phyloP scores from a whole-genome alignment of 2,329 filamentous ascomycete species.

The Aureobasidium leucospermi region DNA sequence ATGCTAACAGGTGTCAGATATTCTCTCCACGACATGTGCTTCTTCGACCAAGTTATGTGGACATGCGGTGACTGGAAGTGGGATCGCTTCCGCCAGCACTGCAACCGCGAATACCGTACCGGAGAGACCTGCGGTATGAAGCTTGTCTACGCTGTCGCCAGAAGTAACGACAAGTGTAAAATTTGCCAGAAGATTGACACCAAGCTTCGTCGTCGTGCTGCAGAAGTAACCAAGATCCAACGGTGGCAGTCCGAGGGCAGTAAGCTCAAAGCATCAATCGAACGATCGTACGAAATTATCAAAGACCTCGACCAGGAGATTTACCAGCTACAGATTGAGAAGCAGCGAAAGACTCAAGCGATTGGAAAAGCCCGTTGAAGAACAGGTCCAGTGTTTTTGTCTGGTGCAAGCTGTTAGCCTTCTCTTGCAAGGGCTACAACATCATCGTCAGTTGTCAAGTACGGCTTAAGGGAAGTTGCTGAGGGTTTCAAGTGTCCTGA shows the following conservation, averaged over 20 bases:
- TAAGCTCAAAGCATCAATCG: constrained; percentile 52
- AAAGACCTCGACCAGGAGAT: constrained; percentile 65
- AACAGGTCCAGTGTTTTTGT: not conserved
- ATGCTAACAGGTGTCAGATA: not conserved
- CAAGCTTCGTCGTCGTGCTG: constrained; percentile 66
- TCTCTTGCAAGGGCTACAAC: no score
- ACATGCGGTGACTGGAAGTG: constrained; percentile 88
- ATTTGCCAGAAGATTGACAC: constrained; percentile 84
- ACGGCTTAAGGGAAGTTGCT: no score
- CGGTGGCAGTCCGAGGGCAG: constrained; percentile 69
- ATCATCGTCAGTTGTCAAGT: no score
- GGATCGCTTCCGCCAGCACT: constrained; percentile 88
- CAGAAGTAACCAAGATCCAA: constrained; percentile 66
- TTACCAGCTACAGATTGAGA: constrained; percentile 43
- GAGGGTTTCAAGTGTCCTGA: no score
- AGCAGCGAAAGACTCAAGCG: constrained; percentile 18
- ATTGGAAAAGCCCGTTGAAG: constrained; percentile 21
- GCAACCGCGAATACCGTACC: constrained; percentile 88
- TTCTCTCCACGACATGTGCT: constrained; percentile 62
- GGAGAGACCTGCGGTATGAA: constrained; percentile 95
- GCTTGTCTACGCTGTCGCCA: constrained; percentile 69
- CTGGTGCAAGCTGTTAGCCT: not conserved
- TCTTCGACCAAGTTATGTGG: constrained; percentile 86
- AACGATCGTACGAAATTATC: constrained; percentile 65
- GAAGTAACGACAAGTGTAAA: constrained; percentile 62